These are phyloP conservation scores for Fusarium sp. DNA, from an alignment of 2,329 filamentous ascomycete species.

Conservation along the genomic window DNA sequence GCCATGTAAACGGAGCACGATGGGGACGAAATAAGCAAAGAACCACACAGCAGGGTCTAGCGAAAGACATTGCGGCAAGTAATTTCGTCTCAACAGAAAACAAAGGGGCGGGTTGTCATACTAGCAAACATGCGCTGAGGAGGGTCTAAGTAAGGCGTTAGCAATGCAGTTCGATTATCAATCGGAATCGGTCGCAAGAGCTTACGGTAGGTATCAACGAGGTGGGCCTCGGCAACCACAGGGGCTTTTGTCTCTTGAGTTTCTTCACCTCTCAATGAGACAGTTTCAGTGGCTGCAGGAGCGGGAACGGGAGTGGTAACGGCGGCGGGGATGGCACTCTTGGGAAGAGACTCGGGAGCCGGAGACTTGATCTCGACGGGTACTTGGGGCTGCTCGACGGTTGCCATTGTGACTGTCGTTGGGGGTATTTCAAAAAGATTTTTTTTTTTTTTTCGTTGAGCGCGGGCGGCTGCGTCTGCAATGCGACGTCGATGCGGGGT, in stretches of 20 bases:
- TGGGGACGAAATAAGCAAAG: constrained; percentile 25
- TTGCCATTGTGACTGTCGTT: constrained; percentile 45
- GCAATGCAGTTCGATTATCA: constrained; percentile 25
- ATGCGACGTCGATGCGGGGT: constrained; percentile 48
- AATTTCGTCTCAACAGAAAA: constrained; percentile 26
- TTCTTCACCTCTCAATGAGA: constrained; percentile 26
- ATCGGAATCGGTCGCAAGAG: constrained; percentile 2
- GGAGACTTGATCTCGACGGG: constrained; percentile 32
- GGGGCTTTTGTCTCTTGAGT: constrained; percentile 58
- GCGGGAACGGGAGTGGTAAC: constrained; percentile 34
- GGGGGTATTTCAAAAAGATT: constrained; percentile 20
- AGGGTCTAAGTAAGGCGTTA: constrained; percentile 63
- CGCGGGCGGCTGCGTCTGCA: constrained; percentile 36
- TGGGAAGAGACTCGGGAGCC: constrained; percentile 34
- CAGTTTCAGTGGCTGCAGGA: constrained; percentile 33
- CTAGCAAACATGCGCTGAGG: constrained; percentile 77
- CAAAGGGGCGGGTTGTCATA: constrained; percentile 58
- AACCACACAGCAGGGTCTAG: constrained; percentile 20
- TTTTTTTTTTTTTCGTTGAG: constrained; percentile 40
- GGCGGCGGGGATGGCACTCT: constrained; percentile 29
- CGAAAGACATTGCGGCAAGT: constrained; percentile 10
- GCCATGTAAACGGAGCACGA: constrained; percentile 29
- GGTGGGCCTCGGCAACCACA: constrained; percentile 81
- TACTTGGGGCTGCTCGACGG: constrained; percentile 45
- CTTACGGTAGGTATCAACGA: constrained; percentile 81